These are phyloP conservation scores for Fistulifera solaris DNA, from an alignment of 108 stramenopile genomes.

Conservation along the genomic window DNA sequence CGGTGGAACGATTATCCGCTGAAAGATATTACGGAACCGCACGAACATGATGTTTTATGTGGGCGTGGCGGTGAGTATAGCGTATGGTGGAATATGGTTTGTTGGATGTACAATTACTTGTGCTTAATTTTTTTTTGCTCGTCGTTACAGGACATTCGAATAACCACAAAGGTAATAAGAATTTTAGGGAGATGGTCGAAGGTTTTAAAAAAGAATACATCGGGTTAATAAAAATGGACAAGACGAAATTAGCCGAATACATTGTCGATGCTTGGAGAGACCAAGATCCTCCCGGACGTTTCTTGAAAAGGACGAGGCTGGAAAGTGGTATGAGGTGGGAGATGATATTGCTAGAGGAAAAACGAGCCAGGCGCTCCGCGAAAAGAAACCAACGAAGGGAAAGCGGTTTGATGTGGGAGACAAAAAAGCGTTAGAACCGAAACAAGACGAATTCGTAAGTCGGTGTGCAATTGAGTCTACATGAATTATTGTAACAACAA, in stretches of 20 bases:
- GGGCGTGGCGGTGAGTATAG: background rate
- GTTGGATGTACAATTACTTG: no score
- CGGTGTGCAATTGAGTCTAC: no score
- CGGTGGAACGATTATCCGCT: background rate
- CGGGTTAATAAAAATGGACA: constrained; percentile 57
- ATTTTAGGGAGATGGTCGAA: constrained; percentile 57
- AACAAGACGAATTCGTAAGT: no score
- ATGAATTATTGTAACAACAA: no score
- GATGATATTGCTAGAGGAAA: constrained; percentile 46
- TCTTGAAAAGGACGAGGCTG: constrained; percentile 51
- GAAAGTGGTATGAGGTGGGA: constrained; percentile 51
- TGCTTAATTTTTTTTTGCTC: no score
- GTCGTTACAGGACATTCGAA: no score
- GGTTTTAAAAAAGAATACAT: constrained; percentile 64
- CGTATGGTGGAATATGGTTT: no score
- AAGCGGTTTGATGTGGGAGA: no score
- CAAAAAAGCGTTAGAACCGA: no score
- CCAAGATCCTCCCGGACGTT: constrained; percentile 75
- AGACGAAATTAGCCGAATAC: constrained; percentile 44
- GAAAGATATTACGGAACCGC: background rate
- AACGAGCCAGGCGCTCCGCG: no score
- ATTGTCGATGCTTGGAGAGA: constrained; percentile 54
- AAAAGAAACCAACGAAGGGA: no score
- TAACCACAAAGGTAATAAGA: constrained; percentile 18
- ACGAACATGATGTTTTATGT: background rate